Conservation (phyloP, 129 eudicot genomes). For the Cynara cardunculus region DNA sequence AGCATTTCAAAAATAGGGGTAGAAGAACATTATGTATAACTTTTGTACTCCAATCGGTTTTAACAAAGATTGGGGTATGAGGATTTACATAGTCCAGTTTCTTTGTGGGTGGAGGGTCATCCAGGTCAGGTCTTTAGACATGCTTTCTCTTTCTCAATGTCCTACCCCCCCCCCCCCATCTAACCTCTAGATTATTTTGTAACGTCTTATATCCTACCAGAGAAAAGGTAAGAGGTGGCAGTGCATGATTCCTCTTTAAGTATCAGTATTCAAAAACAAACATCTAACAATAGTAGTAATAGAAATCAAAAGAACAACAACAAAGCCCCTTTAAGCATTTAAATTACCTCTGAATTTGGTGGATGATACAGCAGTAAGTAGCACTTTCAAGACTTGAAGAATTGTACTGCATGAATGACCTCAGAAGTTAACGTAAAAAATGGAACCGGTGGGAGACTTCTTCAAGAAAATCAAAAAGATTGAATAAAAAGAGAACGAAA, state of each 20-base stretch:
- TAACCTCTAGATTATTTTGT: too few species aligned
- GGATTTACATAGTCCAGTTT: too few species aligned
- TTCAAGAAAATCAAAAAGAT: not conserved
- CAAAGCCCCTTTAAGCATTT: not conserved
- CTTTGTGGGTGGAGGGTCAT: too few species aligned
- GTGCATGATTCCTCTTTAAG: too few species aligned
- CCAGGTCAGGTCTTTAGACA: too few species aligned
- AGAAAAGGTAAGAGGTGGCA: too few species aligned
- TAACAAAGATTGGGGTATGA: too few species aligned
- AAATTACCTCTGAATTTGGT: slow-evolving; percentile 79
- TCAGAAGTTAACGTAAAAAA: slow-evolving; percentile 3
- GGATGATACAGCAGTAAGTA: slow-evolving; percentile 92
- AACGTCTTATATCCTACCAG: too few species aligned
- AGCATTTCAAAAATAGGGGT: not conserved
- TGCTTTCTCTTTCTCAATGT: too few species aligned
- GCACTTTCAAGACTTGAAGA: slow-evolving; percentile 93
- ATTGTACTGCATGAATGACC: slow-evolving; percentile 61
- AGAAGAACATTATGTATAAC: not conserved
- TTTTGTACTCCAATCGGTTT: not conserved
- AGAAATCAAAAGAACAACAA: not conserved
- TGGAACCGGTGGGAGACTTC: not conserved
- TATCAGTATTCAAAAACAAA: not conserved
- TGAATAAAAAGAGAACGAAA: not conserved
- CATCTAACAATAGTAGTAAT: not conserved
- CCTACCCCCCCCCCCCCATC: too few species aligned